Base-by-base conservation (phyloP, 1,139 yeast species). In the Debaryomyces sp. region DNA sequence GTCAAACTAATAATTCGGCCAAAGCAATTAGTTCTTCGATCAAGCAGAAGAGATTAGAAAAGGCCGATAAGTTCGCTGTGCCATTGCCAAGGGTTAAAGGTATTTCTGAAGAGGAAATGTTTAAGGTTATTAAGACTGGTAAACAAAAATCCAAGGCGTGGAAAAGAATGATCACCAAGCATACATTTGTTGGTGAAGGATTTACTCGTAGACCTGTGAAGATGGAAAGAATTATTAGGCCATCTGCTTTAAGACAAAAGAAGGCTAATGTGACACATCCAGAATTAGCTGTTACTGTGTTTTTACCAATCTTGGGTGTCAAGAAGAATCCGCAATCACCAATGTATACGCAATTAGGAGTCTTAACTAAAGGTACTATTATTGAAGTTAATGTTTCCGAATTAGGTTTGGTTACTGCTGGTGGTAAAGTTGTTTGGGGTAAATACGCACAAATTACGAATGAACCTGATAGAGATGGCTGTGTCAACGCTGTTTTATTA, bases 371-470 rank as follows among this genome's bases (percentile, higher is more conserved):
- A 71, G 99, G 99, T 75, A 95, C 99, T 29, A 89, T 94, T 58
- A 90, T 95, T 59, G 99, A 95, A 75, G 99, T 95, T 51, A 95
- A 95, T 64, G 99, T 95, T 34, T 87, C 96, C 51, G 99, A 95
- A 68, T 78, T 95, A 62, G 99, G 99, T 48, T 80, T 95, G 75
- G 99, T 95, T 47, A 95, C 99, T 34, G 96, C 99, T 47, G 99
- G 99, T 67, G 99, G 99, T 75, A 95, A 95, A 70, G 99, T 95
- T 62, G 99, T 95, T 52, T 95, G 99, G 99, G 99, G 99, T 79
- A 95, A 95, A 67, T 95, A 91, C 63, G 99, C 99, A 41, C 99
- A 95, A 75, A 87, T 95, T 68, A 95, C 99, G 46, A 95, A 95
- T 70, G 99, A 95, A 71, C 99, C 99, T 37, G 99, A 95, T 70